phyloP scores from a whole-genome alignment of 306 rosid species.

The Glycine tomentella region DNA sequence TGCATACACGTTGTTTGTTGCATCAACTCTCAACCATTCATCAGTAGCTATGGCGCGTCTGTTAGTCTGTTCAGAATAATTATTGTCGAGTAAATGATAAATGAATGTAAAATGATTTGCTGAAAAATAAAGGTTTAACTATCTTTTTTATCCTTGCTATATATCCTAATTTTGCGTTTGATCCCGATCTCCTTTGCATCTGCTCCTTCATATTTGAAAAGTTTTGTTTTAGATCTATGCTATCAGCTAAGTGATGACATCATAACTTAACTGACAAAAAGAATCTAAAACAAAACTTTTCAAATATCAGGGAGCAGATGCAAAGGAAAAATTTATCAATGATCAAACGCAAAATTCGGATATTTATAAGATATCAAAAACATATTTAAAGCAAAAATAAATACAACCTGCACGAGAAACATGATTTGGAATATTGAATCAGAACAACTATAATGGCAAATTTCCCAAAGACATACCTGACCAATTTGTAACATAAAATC shows the following conservation, averaged over 20 bases:
- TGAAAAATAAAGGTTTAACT: not conserved
- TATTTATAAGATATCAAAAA: no score
- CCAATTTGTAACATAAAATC: conserved; percentile 95
- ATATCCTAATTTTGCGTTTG: no score
- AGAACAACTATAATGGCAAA: conserved; percentile 31
- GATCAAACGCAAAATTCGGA: no score
- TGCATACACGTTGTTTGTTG: conserved; percentile 79
- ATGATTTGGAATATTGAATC: conserved; percentile 15
- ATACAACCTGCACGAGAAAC: conserved; percentile 22
- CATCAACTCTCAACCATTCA: conserved; percentile 97
- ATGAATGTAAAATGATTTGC: not conserved
- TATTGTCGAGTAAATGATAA: conserved; percentile 27
- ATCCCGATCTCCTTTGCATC: no score
- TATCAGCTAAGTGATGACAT: no score
- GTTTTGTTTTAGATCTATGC: no score
- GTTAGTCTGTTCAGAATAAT: conserved; percentile 63
- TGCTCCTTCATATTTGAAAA: no score
- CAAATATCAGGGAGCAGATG: no score
- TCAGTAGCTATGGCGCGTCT: conserved; percentile 95
- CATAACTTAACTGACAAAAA: no score
- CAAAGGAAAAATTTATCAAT: no score
- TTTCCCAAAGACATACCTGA: conserved; percentile 67
- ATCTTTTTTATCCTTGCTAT: no score
- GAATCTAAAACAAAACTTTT: no score
- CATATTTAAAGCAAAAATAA: not conserved